Conservation (phyloP, 495 filamentous ascomycete species). For the Hapsidospora chrysogenum region DNA sequence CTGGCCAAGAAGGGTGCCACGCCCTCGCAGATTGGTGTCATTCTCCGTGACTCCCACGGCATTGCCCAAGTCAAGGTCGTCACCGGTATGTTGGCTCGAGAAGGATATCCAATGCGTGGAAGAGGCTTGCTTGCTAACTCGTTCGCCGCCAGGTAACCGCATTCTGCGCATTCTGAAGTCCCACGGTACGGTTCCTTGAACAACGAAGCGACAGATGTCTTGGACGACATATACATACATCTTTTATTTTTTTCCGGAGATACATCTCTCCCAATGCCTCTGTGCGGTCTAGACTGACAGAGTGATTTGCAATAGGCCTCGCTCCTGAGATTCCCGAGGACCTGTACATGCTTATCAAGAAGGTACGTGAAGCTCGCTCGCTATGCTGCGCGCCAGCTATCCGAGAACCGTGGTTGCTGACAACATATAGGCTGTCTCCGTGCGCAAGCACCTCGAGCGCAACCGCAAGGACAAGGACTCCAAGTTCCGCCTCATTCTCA, state of each 20-base stretch:
- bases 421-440: conserved; percentile 95
- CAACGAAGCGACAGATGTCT: conserved; percentile 1
- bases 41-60: conserved; percentile 93
- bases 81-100: conserved; percentile 50
- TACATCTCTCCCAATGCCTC: conserved; percentile 39
- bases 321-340: conserved; percentile 96
- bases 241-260: too few relatives aligned
- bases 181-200: conserved; percentile 22
- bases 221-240: not conserved
- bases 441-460: conserved; percentile 99
- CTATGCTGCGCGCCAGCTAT: too few relatives aligned
- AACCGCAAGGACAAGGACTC: conserved; percentile 99
- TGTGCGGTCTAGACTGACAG: conserved; percentile 97
- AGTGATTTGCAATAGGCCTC: conserved; percentile 84
- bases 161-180: conserved; percentile 97
- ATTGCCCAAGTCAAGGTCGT: conserved; percentile 93
- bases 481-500: conserved; percentile 99
- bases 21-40: conserved; percentile 95
- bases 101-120: not conserved
- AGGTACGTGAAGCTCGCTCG: conserved; percentile 57
- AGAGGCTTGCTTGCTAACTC: conserved; percentile 8
- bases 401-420: conserved; percentile 5
- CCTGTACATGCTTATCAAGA: conserved; percentile 95
- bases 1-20: conserved; percentile 94
- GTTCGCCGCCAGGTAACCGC: conserved; percentile 64